These are phyloP conservation scores for Trichoderma koningii DNA, from an alignment of 2,329 filamentous ascomycete species.

Conservation along the genomic window DNA sequence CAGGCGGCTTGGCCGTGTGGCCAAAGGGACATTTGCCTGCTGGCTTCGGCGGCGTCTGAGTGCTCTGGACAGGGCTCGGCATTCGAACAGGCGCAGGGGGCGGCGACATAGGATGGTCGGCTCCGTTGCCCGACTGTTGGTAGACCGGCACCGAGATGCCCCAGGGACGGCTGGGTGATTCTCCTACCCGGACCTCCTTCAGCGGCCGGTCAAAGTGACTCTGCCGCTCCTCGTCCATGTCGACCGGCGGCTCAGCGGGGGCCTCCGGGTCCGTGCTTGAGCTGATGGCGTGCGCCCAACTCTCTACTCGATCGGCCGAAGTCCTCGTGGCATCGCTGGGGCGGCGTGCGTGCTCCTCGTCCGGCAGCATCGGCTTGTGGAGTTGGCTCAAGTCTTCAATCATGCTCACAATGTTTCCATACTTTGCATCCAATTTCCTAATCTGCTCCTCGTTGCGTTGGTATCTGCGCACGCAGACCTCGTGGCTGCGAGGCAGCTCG, in stretches of 20 bases:
- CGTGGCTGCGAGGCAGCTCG: conserved; percentile 88
- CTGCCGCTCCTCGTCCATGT: conserved; percentile 57
- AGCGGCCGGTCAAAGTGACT: conserved; percentile 81
- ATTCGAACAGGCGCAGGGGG: conserved; percentile 60
- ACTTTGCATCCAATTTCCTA: conserved; percentile 88
- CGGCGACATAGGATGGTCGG: conserved; percentile 53
- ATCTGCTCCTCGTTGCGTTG: conserved; percentile 85
- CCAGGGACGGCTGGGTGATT: conserved; percentile 92
- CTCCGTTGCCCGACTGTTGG: conserved; percentile 43
- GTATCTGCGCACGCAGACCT: conserved; percentile 87
- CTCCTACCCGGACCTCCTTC: conserved; percentile 88
- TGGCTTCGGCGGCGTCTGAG: conserved; percentile 34
- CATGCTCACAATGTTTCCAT: conserved; percentile 90
- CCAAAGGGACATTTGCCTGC: conserved; percentile 62
- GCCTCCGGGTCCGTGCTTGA: conserved; percentile 46
- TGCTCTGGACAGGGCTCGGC: conserved; percentile 42
- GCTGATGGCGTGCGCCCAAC: conserved; percentile 80
- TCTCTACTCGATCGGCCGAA: conserved; percentile 74
- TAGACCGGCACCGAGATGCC: conserved; percentile 78
- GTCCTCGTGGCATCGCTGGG: conserved; percentile 50
- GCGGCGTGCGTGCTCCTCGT: conserved; percentile 49
- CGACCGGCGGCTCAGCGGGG: conserved; percentile 42
- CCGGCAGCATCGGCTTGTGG: conserved; percentile 82
- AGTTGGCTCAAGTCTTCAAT: conserved; percentile 86
- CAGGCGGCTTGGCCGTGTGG: conserved; percentile 48